Base-by-base conservation (phyloP, 2,329 filamentous ascomycete genomes). In the Ophiosphaerella herpotricha region DNA sequence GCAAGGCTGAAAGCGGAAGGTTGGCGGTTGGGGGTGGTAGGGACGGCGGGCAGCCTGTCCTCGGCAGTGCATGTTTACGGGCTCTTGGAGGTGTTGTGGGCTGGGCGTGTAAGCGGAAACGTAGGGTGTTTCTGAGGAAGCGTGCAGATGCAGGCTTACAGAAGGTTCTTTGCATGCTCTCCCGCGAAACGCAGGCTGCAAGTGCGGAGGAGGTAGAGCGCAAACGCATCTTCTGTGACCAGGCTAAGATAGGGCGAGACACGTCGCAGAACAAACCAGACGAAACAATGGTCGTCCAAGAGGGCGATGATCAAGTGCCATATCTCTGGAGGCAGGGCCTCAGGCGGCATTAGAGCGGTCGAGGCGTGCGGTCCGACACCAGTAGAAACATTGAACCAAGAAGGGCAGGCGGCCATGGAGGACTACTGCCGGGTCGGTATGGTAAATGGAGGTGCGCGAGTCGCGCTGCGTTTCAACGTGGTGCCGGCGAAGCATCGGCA, bases 401-500 rank as follows among this genome's bases (percentile, higher is more conserved):
- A 38, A 35, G n/a, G 36, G 31, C 32, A 38, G 21, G 47, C 29
- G 37, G 39, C 35, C 43, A 47, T 53, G 37, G 49, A 34, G 40
- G 52, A 43, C 18, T 21, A 21, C 18, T 21, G 4, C 18, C 18
- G 18, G 18, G 18, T 21, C 18, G 3, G 18, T 21, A 5, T 21
- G 4, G 18, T 21, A 21, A 21, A 21, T 21, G 51, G 13, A 14
- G 29, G 32, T 16, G 18, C 29, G 16, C 31, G 37, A 12, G 37
- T 35, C 18, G 44, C 45, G 39, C 39, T 50, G 49, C 37, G 50
- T 49, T 54, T 50, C 39, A 48, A 29, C 26, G 11, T 39, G 54
- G 26, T 37, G 46, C 56, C 56, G 56, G 56, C 54, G 54, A 59
- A 47, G 55, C 52, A 58, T 60, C 52, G 57, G 57, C 57, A 60